Conservation (phyloP, 805 yeast species). For the Cyberlindnera petersonii region DNA sequence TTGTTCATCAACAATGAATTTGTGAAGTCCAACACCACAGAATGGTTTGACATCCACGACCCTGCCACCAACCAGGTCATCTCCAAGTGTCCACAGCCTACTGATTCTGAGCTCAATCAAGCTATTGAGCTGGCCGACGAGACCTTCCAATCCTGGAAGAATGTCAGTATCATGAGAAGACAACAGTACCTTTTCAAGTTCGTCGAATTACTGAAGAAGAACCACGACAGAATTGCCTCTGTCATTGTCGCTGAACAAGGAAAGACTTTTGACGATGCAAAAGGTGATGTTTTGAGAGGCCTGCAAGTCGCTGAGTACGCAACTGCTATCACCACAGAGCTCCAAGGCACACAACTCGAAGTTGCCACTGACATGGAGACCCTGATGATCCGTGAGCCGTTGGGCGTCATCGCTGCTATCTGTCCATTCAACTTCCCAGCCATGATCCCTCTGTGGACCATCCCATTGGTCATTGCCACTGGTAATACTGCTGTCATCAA, state of each 20-base stretch:
- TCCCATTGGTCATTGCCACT: constrained; percentile 54
- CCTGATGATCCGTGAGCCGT: constrained; percentile 62
- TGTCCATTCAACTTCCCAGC: constrained; percentile 84
- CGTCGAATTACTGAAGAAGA: constrained; percentile 57
- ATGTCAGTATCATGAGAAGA: constrained; percentile 41
- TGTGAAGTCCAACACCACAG: constrained; percentile 41
- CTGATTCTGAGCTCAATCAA: constrained; percentile 55
- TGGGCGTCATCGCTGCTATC: constrained; percentile 75
- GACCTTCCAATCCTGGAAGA: constrained; percentile 43
- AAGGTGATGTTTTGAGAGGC: constrained; percentile 72
- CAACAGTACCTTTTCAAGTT: constrained; percentile 67
- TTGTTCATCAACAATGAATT: constrained; percentile 44
- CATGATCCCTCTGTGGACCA: constrained; percentile 62
- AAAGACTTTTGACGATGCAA: constrained; percentile 70
- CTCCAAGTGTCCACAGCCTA: constrained; percentile 65
- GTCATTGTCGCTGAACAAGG: constrained; percentile 69
- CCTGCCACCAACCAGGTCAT: constrained; percentile 68
- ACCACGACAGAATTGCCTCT: constrained; percentile 66
- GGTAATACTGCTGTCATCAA: constrained; percentile 73
- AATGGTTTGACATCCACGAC: constrained; percentile 67
- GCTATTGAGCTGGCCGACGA: constrained; percentile 63
- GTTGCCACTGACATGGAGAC: constrained; percentile 76
- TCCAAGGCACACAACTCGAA: constrained; percentile 60
- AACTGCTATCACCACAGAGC: constrained; percentile 58
- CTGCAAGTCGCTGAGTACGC: constrained; percentile 78